phyloP scores from a whole-genome alignment of 768 basidiomycete genomes.

The Xerocomus spinulosus region DNA sequence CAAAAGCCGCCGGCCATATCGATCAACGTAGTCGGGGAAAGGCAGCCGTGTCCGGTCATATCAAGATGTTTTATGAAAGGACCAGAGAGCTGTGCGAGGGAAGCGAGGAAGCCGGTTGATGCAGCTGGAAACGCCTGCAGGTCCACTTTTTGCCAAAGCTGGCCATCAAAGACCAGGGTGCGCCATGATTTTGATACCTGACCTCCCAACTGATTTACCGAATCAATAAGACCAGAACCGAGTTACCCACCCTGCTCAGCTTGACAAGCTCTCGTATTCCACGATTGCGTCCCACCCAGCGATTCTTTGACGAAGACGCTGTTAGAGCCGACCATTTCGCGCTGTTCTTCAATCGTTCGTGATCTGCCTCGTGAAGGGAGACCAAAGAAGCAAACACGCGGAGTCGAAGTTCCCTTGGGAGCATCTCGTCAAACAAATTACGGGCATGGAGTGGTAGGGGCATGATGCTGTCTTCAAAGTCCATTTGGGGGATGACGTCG shows the following conservation, averaged over 20 bases:
- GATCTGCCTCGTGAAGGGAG: slow-evolving; percentile 54
- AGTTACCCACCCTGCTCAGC: slow-evolving; percentile 64
- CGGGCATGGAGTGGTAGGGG: slow-evolving; percentile 43
- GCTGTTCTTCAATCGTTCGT: slow-evolving; percentile 39
- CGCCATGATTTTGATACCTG: slow-evolving; percentile 81
- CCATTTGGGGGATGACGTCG: slow-evolving; percentile 48
- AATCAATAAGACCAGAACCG: slow-evolving; percentile 7
- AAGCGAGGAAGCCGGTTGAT: slow-evolving; percentile 46
- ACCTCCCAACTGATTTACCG: slow-evolving; percentile 16
- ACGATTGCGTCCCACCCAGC: slow-evolving; percentile 73
- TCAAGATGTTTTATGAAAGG: slow-evolving; percentile 62
- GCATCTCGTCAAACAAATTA: slow-evolving; percentile 62
- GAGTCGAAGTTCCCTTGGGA: slow-evolving; percentile 71
- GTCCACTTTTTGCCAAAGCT: slow-evolving; percentile 73
- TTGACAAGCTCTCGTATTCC: slow-evolving; percentile 76
- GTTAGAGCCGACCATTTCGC: slow-evolving; percentile 57
- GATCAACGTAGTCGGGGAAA: slow-evolving; percentile 47
- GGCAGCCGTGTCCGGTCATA: slow-evolving; percentile 53
- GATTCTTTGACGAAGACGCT: slow-evolving; percentile 56
- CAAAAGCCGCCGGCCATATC: slow-evolving; percentile 54
- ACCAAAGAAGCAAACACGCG: slow-evolving; percentile 54
- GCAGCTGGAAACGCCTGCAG: slow-evolving; percentile 58
- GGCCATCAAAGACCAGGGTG: slow-evolving; percentile 73
- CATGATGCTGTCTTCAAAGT: slow-evolving; percentile 46
- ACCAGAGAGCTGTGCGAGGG: slow-evolving; percentile 53